A percentile compares a stretch with the other conserved stretches of the same genome.
phyloP scores from a whole-genome alignment of 371 early-diverging fungal species.

The Chytridium lagenaria region DNA sequence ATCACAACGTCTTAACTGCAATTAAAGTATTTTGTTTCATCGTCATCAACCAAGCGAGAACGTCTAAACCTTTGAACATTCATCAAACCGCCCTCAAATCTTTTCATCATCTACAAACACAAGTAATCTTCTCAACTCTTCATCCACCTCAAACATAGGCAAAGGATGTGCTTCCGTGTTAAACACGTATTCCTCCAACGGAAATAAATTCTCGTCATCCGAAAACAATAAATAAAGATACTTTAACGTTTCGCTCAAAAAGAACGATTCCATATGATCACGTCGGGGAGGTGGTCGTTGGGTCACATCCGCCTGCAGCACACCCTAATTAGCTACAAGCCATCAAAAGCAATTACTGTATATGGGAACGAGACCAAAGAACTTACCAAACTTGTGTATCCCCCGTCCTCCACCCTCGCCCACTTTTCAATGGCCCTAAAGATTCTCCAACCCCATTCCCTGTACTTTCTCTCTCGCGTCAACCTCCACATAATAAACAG shows the following conservation, averaged over 20 bases:
- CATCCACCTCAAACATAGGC: conserved; percentile 21
- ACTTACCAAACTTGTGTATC: not conserved
- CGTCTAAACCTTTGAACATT: too few species aligned
- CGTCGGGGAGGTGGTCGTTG: not conserved
- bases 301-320: not conserved
- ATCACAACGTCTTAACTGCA: too few species aligned
- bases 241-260: conserved; percentile 93
- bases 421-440: not conserved
- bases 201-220: conserved; percentile 43
- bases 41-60: too few species aligned
- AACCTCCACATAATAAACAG: conserved; percentile 82
- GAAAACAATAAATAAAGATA: conserved; percentile 81
- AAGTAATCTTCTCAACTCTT: not conserved
- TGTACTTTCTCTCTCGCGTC: conserved; percentile 76
- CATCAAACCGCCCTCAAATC: too few species aligned
- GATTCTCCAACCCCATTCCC: conserved; percentile 87
- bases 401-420: conserved; percentile 66
- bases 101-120: not conserved
- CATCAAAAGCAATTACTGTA: not conserved
- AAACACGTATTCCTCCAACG: conserved; percentile 53
- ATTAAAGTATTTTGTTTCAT: too few species aligned
- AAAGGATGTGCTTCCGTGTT: conserved; percentile 58
- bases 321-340: not conserved
- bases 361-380: not conserved
- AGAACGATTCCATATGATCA: conserved; percentile 84